These are phyloP conservation scores for Acanthamoeba polyphaga DNA, from an alignment of 208 protist genomes.

Conservation along the genomic window DNA sequence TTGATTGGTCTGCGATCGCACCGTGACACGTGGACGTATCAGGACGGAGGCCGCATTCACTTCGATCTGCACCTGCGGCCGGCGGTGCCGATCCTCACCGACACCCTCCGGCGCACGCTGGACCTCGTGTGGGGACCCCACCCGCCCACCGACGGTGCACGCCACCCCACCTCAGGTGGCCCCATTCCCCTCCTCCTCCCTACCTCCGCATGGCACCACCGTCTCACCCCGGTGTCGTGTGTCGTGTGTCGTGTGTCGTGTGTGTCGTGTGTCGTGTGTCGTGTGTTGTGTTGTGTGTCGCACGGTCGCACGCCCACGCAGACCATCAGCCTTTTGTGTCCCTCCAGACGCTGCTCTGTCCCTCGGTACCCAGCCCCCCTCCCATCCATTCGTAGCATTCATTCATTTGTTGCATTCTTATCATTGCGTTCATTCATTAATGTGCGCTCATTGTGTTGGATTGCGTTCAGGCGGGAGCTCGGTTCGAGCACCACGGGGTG, in stretches of 20 bases:
- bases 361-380: neutral
- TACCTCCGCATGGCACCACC: neutral
- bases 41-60: neutral
- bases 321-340: neutral
- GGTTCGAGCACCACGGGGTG: constrained; percentile 2
- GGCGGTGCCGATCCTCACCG: neutral
- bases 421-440: too few relatives aligned
- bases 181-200: too few relatives aligned
- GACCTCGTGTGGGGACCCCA: neutral
- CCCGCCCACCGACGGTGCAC: neutral
- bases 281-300: neutral
- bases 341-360: neutral
- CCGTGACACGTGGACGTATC: neutral
- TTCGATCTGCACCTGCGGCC: neutral
- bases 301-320: neutral
- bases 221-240: neutral
- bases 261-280: too few relatives aligned
- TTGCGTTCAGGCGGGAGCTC: neutral
- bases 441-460: too few relatives aligned
- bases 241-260: neutral
- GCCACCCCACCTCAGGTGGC: too few relatives aligned
- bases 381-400: too few relatives aligned
- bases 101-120: constrained; percentile 8
- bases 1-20: neutral
- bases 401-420: too few relatives aligned